These are phyloP conservation scores for Starmera quercuum DNA, from an alignment of 805 yeast species.

Conservation along the genomic window DNA sequence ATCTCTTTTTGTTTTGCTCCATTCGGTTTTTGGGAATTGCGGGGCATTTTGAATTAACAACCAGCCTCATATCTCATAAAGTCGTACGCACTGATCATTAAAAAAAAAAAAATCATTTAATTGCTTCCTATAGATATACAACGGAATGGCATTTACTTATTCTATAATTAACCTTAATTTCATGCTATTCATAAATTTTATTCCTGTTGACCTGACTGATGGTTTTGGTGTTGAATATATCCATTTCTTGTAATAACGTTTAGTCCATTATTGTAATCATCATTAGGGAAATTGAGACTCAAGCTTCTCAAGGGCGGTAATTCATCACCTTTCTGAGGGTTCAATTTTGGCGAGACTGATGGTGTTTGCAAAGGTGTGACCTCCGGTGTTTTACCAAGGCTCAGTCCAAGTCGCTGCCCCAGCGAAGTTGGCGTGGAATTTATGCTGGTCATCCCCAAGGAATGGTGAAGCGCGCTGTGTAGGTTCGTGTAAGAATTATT, in stretches of 20 bases:
- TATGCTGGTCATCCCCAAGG: slow-evolving; percentile 12
- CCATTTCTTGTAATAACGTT: background rate
- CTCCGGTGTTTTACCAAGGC: slow-evolving; percentile 21
- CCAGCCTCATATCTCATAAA: too few relatives aligned
- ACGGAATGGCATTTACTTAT: too few relatives aligned
- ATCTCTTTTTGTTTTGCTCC: too few relatives aligned
- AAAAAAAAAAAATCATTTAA: too few relatives aligned
- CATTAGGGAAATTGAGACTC: slow-evolving; percentile 19
- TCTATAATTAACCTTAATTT: too few relatives aligned
- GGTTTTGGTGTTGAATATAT: slow-evolving; percentile 5
- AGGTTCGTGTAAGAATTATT: slow-evolving; percentile 18
- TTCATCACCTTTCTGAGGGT: slow-evolving; percentile 9
- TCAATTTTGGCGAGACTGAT: slow-evolving; percentile 17
- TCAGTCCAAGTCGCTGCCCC: slow-evolving; percentile 5
- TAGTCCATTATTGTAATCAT: slow-evolving; percentile 1
- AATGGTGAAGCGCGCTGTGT: slow-evolving; percentile 14
- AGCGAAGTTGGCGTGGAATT: slow-evolving; percentile 1
- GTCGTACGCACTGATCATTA: too few relatives aligned
- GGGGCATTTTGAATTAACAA: too few relatives aligned
- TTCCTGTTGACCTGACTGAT: too few relatives aligned
- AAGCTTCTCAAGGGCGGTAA: slow-evolving; percentile 21
- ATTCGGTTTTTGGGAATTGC: too few relatives aligned
- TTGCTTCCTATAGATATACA: too few relatives aligned
- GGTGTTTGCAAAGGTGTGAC: slow-evolving; percentile 21
- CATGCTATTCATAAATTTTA: too few relatives aligned